phyloP scores from a whole-genome alignment of 23 red algal species.

The Gracilaria domingensis region DNA sequence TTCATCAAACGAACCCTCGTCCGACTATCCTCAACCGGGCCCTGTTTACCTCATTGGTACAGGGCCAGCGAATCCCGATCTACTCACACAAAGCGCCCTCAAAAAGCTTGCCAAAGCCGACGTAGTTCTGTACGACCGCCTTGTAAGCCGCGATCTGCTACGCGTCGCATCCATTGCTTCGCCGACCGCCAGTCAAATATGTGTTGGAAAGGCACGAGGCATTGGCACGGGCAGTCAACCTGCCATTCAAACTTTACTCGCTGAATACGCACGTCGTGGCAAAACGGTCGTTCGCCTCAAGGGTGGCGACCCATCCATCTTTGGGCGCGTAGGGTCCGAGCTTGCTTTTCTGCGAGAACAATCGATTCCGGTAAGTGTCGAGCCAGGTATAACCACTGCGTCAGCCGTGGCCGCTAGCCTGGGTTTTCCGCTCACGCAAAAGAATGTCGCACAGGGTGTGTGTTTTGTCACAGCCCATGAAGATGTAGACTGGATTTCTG shows the following conservation, averaged over 20 bases:
- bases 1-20: background rate
- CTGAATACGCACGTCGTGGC: background rate
- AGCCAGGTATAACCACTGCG: conserved; percentile 74
- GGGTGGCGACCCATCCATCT: conserved; percentile 27
- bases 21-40: background rate
- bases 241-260: background rate
- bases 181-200: background rate
- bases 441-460: conserved; percentile 48
- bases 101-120: background rate
- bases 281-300: conserved; percentile 21
- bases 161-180: background rate
- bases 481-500: conserved; percentile 8
- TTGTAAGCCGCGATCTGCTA: conserved; percentile 20
- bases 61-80: conserved; percentile 8
- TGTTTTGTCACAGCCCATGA: conserved; percentile 72
- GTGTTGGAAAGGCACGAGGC: conserved; percentile 14
- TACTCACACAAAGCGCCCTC: background rate
- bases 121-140: conserved; percentile 21
- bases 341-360: background rate
- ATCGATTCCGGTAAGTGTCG: conserved; percentile 19
- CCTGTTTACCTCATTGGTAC: conserved; percentile 15
- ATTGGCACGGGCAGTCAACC: conserved; percentile 1
- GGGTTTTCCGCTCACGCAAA: conserved; percentile 74
- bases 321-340: conserved; percentile 8
- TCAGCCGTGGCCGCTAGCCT: conserved; percentile 64